Conservation (phyloP, 2,329 filamentous ascomycete species). For the Geosmithia morbida region DNA sequence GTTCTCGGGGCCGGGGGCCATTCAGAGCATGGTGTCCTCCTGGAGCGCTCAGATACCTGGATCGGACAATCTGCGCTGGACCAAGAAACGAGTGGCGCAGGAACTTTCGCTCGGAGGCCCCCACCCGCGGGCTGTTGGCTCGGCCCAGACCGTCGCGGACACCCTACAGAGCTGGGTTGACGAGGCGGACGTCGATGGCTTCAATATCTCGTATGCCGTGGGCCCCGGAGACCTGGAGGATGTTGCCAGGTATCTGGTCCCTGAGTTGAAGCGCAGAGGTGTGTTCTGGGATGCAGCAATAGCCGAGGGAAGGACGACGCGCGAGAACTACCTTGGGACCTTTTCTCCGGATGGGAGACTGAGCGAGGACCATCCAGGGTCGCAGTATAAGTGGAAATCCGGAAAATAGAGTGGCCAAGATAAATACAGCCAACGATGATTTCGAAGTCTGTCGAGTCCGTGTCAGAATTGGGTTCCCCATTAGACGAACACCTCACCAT, state of each 20-base stretch:
- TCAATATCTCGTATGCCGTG: constrained; percentile 9
- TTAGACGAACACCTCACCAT: no score
- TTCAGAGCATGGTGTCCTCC: constrained; percentile 12
- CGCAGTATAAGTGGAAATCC: not conserved
- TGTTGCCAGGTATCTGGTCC: constrained; percentile 7
- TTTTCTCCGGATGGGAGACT: not conserved
- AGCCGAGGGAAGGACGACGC: not conserved
- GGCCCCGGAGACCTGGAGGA: constrained; percentile 7
- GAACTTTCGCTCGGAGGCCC: constrained; percentile 33
- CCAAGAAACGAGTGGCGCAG: constrained; percentile 39
- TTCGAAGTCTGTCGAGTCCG: no score
- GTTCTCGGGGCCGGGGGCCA: constrained; percentile 22
- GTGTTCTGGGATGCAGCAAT: constrained; percentile 1
- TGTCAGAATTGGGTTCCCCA: no score
- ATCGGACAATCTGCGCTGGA: constrained; percentile 25
- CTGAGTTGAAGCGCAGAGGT: constrained; percentile 2
- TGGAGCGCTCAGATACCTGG: constrained; percentile 6
- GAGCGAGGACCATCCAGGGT: not conserved
- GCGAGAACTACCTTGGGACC: not conserved
- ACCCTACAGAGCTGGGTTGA: constrained; percentile 8
- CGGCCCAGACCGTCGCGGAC: constrained; percentile 6
- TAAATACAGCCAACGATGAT: not conserved
- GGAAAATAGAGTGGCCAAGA: not conserved
- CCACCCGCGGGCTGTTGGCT: constrained; percentile 4
- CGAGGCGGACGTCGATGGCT: constrained; percentile 51